Conservation (phyloP, 306 rosid species). For the Quercus wislizeni region DNA sequence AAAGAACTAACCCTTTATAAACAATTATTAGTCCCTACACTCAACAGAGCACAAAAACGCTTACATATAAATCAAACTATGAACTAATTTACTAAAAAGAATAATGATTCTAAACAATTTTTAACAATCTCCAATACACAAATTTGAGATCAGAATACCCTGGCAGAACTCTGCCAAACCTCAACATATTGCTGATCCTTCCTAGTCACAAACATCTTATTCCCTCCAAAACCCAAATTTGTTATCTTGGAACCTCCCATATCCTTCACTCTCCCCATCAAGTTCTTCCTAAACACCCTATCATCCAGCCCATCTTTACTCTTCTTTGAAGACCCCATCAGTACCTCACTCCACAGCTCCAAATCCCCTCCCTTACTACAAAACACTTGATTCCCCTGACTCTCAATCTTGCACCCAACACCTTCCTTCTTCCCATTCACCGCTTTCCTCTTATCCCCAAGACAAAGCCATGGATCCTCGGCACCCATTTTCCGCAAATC, state of each 20-base stretch:
- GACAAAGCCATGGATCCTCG: slow-evolving; percentile 66
- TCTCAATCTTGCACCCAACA: slow-evolving; percentile 67
- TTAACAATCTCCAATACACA: neutral
- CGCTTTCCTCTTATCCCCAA: slow-evolving; percentile 55
- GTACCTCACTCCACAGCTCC: slow-evolving; percentile 84
- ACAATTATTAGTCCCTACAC: neutral
- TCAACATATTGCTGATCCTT: slow-evolving; percentile 80
- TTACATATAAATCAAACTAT: neutral
- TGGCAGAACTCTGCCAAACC: slow-evolving; percentile 81
- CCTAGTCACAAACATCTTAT: slow-evolving; percentile 80
- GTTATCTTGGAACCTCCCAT: slow-evolving; percentile 69
- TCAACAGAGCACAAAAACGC: neutral
- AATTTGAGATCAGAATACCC: slow-evolving; percentile 41
- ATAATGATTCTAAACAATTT: neutral
- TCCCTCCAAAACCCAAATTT: slow-evolving; percentile 75
- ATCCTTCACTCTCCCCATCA: slow-evolving; percentile 77
- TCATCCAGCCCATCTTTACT: slow-evolving; percentile 20
- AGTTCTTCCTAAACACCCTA: slow-evolving; percentile 71
- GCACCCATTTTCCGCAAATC: slow-evolving; percentile 62
- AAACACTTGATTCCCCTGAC: slow-evolving; percentile 79
- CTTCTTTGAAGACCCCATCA: slow-evolving; percentile 34
- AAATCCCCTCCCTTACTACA: slow-evolving; percentile 72
- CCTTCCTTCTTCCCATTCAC: slow-evolving; percentile 80
- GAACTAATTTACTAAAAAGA: neutral
- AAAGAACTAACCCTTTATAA: neutral